phyloP scores from a whole-genome alignment of 2,329 filamentous ascomycete species.

The Scolecobasidium constrictum region DNA sequence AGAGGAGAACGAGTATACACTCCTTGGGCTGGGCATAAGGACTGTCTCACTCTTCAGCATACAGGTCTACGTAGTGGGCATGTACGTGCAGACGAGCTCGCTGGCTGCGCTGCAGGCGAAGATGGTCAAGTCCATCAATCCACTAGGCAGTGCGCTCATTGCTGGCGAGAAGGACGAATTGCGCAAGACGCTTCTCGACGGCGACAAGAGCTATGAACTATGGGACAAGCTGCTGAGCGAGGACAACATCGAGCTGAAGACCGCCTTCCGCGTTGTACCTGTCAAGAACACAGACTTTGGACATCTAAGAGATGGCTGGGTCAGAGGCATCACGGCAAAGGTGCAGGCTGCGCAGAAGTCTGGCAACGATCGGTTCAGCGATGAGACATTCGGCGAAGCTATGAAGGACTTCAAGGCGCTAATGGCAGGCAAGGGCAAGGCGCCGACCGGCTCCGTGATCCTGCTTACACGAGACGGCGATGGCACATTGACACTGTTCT shows the following conservation, averaged over 20 bases:
- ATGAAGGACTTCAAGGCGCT: conserved; percentile 69
- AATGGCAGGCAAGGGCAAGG: conserved; percentile 67
- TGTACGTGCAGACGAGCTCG: conserved; percentile 79
- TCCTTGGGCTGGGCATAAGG: conserved; percentile 78
- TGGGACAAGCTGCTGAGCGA: conserved; percentile 63
- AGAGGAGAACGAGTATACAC: conserved; percentile 59
- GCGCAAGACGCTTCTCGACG: conserved; percentile 57
- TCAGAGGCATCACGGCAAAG: conserved; percentile 69
- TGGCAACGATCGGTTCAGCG: conserved; percentile 43
- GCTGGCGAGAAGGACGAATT: conserved; percentile 69
- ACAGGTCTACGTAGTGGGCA: conserved; percentile 88
- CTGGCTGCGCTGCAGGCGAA: conserved; percentile 69
- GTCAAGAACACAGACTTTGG: conserved; percentile 91
- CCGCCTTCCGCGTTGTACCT: conserved; percentile 72
- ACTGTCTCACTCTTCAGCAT: conserved; percentile 84
- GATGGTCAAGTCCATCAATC: conserved; percentile 65
- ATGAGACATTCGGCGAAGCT: conserved; percentile 65
- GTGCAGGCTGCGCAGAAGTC: conserved; percentile 46
- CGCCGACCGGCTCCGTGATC: conserved; percentile 71
- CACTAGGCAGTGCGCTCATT: conserved; percentile 71
- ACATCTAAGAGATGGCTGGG: conserved; percentile 84
- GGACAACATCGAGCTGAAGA: conserved; percentile 44
- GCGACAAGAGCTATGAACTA: conserved; percentile 54
- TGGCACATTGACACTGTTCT: conserved; percentile 59
- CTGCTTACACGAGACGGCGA: conserved; percentile 56